Percentiles rank a stretch among this genome's conserved stretches.
Conservation (phyloP, 2,329 filamentous ascomycete genomes). For the Cordyceps farinosa region DNA sequence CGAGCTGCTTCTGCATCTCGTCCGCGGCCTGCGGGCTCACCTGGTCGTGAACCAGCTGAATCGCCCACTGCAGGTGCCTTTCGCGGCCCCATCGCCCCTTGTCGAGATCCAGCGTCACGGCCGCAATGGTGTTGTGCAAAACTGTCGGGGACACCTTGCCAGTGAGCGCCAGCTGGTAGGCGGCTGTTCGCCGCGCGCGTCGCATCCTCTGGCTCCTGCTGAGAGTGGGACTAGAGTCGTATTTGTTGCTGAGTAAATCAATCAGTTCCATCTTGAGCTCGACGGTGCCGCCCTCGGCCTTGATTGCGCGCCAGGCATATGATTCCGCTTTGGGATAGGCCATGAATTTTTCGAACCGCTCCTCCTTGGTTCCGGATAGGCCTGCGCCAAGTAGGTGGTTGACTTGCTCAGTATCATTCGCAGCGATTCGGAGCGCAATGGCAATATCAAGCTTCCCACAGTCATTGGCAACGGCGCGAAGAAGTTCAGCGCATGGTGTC, state of each 20-base stretch:
- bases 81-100: slow-evolving; percentile 32
- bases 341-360: not conserved
- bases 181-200: slow-evolving; percentile 28
- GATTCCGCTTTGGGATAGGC: slow-evolving; percentile 4
- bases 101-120: slow-evolving; percentile 34
- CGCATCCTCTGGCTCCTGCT: slow-evolving; percentile 31
- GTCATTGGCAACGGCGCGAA: not conserved
- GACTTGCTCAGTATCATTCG: not conserved
- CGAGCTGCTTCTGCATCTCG: slow-evolving; percentile 20
- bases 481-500: not conserved
- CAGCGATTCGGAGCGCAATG: slow-evolving; percentile 1
- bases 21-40: slow-evolving; percentile 23
- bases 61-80: slow-evolving; percentile 30
- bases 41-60: slow-evolving; percentile 25
- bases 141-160: slow-evolving; percentile 25
- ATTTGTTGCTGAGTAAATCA: slow-evolving; percentile 30
- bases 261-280: slow-evolving; percentile 28
- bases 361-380: not conserved
- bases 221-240: slow-evolving; percentile 27
- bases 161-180: slow-evolving; percentile 25
- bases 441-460: not conserved
- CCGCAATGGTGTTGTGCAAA: slow-evolving; percentile 27
- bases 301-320: slow-evolving; percentile 8
- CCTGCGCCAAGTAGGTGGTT: not conserved
- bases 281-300: slow-evolving; percentile 5